phyloP scores from a whole-genome alignment of 208 protist genomes.

The Leishmania tarentolae region DNA sequence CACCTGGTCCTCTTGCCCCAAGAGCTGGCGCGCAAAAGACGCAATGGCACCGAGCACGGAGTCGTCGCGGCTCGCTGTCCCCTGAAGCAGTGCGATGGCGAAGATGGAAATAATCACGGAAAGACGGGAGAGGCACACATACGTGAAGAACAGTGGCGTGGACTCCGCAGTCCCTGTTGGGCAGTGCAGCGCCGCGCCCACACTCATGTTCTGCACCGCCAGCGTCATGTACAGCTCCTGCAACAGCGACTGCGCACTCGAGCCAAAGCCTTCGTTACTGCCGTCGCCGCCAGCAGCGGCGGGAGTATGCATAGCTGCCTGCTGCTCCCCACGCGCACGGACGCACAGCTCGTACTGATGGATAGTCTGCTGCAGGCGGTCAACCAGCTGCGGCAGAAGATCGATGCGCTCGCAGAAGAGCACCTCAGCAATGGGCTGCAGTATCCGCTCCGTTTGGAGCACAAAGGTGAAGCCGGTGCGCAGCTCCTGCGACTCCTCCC shows the following conservation, averaged over 20 bases:
- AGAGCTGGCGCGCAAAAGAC: slow-evolving; percentile 64
- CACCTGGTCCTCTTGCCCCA: slow-evolving; percentile 67
- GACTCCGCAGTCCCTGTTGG: slow-evolving; percentile 6
- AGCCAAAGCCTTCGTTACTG: slow-evolving; percentile 6
- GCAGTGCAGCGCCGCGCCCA: slow-evolving; percentile 9
- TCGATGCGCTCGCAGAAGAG: slow-evolving; percentile 75
- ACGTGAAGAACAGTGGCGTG: slow-evolving; percentile 57
- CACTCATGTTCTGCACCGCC: slow-evolving; percentile 44
- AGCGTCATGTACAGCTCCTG: slow-evolving; percentile 51
- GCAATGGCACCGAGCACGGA: slow-evolving; percentile 58
- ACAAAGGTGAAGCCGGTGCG: slow-evolving; percentile 60
- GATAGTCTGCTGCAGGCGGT: slow-evolving; percentile 50
- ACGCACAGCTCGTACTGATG: slow-evolving; percentile 71
- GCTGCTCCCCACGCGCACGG: slow-evolving; percentile 39
- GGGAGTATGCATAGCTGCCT: slow-evolving; percentile 4
- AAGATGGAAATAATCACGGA: slow-evolving; percentile 85
- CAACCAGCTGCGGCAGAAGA: slow-evolving; percentile 51
- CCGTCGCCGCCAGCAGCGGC: background rate
- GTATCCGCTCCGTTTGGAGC: slow-evolving; percentile 78
- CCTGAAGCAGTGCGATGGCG: slow-evolving; percentile 71
- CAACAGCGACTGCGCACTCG: slow-evolving; percentile 10
- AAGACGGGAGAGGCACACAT: slow-evolving; percentile 82
- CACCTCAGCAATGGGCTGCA: slow-evolving; percentile 80
- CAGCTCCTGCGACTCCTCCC: slow-evolving; percentile 75
- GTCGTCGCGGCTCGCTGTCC: slow-evolving; percentile 41